Evolutionary conservation across 1,284 basidiomycete species (phyloP).

Genomic region (Malassezia obtusa): DNA sequence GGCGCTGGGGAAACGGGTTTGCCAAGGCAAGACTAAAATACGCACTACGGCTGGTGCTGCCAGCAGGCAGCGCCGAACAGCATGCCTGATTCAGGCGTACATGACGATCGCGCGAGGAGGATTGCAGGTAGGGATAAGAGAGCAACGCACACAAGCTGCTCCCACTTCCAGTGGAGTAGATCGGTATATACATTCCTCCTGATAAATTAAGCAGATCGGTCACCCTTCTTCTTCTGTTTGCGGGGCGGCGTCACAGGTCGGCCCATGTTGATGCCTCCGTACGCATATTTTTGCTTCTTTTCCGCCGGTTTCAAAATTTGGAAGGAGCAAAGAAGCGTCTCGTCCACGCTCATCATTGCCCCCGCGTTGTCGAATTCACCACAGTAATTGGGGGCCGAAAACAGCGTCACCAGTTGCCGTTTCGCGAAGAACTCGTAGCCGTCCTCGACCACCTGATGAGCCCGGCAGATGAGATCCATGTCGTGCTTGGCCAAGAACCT

Average conservation of each 20-base stretch:
- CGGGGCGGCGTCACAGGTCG: conserved; percentile 55
- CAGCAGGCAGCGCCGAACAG: too few species aligned
- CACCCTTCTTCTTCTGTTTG: conserved; percentile 52
- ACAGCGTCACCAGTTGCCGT: conserved; percentile 88
- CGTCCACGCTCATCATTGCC: conserved; percentile 99
- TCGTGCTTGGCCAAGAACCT: conserved; percentile 95
- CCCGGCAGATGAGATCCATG: conserved; percentile 97
- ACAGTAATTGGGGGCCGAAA: conserved; percentile 96
- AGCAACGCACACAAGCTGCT: neutral
- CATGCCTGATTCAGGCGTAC: neutral
- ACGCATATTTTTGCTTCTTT: conserved; percentile 77
- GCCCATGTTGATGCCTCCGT: conserved; percentile 49
- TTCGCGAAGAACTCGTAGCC: conserved; percentile 99
- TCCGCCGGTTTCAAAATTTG: conserved; percentile 91
- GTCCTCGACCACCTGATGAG: conserved; percentile 98
- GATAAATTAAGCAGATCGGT: conserved; percentile 1
- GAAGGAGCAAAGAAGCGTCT: conserved; percentile 95
- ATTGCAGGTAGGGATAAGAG: neutral
- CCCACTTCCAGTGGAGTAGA: neutral
- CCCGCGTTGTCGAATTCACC: conserved; percentile 98
- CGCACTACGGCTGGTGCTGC: neutral
- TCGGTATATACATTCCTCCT: conserved; percentile 18
- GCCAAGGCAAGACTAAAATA: neutral
- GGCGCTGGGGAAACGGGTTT: neutral
- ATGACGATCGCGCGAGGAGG: neutral